Base-by-base conservation (phyloP, 2,329 filamentous ascomycete genomes). In the Zymoseptoria brevis region DNA sequence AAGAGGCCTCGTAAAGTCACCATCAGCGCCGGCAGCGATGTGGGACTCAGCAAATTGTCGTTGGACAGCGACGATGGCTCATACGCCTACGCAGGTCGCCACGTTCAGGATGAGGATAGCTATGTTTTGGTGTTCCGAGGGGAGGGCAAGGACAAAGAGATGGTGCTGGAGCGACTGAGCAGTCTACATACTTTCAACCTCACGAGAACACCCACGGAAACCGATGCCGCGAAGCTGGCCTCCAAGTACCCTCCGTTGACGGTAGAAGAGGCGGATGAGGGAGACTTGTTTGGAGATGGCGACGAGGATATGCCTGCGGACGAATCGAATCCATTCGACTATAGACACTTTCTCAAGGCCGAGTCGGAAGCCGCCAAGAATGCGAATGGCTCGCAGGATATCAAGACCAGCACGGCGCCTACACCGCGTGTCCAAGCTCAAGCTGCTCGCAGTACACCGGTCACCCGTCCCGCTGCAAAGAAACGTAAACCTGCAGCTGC, bases 111-210 rank as follows among this genome's bases (percentile, higher is more conserved):
- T 19, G 85, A 84, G 56, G 85, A 93, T 69, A 87, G 82, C 58
- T 94, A 94, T 65, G 85, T 94, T 26, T 56, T 72, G 52, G 58
- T 71, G 3, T n/a, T 66, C 2, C 58, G 60, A 22, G 66, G 64
- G 13, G 62, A 64, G 8, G 69, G 67, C 2, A 67, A 66, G 56
- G 60, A 66, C 16, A 64, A 57, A 29, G 67, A 69, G 53, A 61
- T 65, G 54, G 59, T 67, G 48, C 81, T 96, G 57, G 90, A 96
- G 76, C 85, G 85, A 55, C 79, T 96, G 57, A 84, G 90, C 70
- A 87, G 86, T n/a, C 86, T 86, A 48, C 88, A 96, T 75, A 87
- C 90, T 69, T 92, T 96, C 87, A 96, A 96, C 73, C 76, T 96
- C 57, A 85, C 83, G 56, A 84, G 81, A 57, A 85, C 85, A 13